phyloP scores from a whole-genome alignment of 345 rosid genomes.

The Salix arbutifolia region DNA sequence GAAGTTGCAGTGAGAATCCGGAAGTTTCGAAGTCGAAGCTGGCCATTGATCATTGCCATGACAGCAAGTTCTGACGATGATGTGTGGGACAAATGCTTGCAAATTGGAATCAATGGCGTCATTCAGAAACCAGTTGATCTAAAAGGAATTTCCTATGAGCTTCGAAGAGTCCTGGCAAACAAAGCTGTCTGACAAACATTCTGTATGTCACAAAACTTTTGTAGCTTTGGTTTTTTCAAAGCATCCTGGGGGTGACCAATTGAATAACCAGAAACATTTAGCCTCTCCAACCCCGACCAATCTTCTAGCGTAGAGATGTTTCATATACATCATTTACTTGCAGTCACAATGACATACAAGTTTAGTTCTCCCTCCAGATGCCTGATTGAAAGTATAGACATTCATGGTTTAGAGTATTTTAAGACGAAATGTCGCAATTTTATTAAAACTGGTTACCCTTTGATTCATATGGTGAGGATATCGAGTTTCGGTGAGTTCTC shows the following conservation, averaged over 20 bases:
- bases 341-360: conserved; percentile 33
- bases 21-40: conserved; percentile 48
- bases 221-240: background rate
- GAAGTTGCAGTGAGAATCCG: conserved; percentile 76
- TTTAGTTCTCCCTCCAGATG: conserved; percentile 11
- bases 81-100: conserved; percentile 57
- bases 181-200: conserved; percentile 23
- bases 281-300: background rate
- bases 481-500: no score
- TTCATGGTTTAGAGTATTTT: no score
- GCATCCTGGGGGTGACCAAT: background rate
- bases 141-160: conserved; percentile 66
- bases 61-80: conserved; percentile 55
- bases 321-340: conserved; percentile 19
- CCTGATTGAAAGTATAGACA: no score
- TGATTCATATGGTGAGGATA: no score
- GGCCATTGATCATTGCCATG: conserved; percentile 71
- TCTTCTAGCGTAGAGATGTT: conserved; percentile 28
- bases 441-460: background rate
- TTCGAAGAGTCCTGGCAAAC: conserved; percentile 61
- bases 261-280: background rate
- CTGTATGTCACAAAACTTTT: background rate
- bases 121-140: conserved; percentile 66
- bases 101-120: conserved; percentile 75
- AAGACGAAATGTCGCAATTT: background rate